Percentiles rank a stretch among this genome's conserved stretches.
These are phyloP conservation scores for Gossypium ekmanianum DNA, from an alignment of 345 rosid genomes.

Conservation along the genomic window DNA sequence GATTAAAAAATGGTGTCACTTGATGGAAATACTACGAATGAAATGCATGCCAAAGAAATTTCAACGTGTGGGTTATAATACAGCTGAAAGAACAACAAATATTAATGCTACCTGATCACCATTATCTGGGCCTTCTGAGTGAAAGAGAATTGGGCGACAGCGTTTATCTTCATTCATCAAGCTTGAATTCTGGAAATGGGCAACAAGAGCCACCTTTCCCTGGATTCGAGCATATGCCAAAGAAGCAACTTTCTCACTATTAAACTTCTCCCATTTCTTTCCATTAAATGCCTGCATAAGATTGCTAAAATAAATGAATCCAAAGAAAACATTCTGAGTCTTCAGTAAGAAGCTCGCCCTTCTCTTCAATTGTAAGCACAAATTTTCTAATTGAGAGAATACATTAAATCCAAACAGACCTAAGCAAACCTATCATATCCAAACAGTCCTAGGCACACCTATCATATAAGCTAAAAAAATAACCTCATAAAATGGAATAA, in stretches of 20 bases:
- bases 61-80: not conserved
- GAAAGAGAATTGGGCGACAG: slow-evolving; percentile 74
- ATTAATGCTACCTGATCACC: slow-evolving; percentile 36
- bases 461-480: slow-evolving; percentile 5
- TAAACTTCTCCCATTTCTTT: slow-evolving; percentile 67
- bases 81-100: not conserved
- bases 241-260: slow-evolving; percentile 84
- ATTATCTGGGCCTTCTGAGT: slow-evolving; percentile 31
- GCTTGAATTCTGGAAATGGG: slow-evolving; percentile 82
- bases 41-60: not conserved
- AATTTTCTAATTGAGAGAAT: not conserved
- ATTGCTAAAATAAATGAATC: slow-evolving; percentile 1
- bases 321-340: slow-evolving; percentile 3
- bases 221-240: slow-evolving; percentile 61
- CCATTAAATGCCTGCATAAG: slow-evolving; percentile 33
- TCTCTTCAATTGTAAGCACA: not conserved
- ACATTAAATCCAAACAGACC: not conserved
- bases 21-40: not conserved
- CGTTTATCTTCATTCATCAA: slow-evolving; percentile 87
- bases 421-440: not conserved
- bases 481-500: slow-evolving; percentile 61
- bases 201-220: slow-evolving; percentile 44
- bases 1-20: not conserved
- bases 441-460: not conserved
- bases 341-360: not conserved